Percentiles rank a stretch among this genome's conserved stretches.
phyloP scores from a whole-genome alignment of 371 early-diverging fungal genomes.

The Syncephalastrum sp. region DNA sequence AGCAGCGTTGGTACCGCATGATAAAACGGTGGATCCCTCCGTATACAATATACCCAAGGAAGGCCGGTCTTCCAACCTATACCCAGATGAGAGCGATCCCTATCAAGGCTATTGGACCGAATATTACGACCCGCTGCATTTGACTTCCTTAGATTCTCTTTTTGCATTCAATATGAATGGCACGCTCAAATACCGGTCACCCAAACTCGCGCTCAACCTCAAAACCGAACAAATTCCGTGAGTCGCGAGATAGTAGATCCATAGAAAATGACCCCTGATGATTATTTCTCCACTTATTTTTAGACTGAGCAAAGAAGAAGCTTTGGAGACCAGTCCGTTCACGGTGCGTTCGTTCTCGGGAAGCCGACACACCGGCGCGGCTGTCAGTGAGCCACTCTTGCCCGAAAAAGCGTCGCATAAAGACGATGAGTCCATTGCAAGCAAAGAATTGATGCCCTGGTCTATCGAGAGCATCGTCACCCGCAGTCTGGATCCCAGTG shows the following conservation, averaged over 20 bases:
- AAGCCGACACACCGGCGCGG: background rate
- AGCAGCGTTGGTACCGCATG: conserved; percentile 37
- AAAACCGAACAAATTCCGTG: conserved; percentile 6
- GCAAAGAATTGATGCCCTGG: conserved; percentile 26
- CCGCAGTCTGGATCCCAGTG: conserved; percentile 56
- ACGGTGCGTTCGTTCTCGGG: conserved; percentile 29
- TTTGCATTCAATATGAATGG: conserved; percentile 88
- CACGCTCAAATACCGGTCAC: conserved; percentile 61
- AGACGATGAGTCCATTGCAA: conserved; percentile 15
- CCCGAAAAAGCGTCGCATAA: conserved; percentile 23
- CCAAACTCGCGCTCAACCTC: conserved; percentile 20
- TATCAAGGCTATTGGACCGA: conserved; percentile 73
- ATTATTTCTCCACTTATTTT: background rate
- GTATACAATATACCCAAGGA: conserved; percentile 25
- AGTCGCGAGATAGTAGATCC: conserved; percentile 26
- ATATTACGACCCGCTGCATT: conserved; percentile 71
- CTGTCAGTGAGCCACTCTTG: background rate
- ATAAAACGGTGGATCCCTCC: conserved; percentile 18
- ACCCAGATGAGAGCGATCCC: conserved; percentile 39
- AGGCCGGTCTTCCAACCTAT: conserved; percentile 23
- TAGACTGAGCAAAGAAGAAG: conserved; percentile 34
- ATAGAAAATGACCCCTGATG: background rate
- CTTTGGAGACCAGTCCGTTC: conserved; percentile 51
- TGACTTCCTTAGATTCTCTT: conserved; percentile 71
- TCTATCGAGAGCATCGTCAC: conserved; percentile 53